Evolutionary conservation across 2,329 filamentous ascomycete genomes (phyloP), one percentile per base, ranked within the genome.

Genomic region (Capronia coronata): DNA sequence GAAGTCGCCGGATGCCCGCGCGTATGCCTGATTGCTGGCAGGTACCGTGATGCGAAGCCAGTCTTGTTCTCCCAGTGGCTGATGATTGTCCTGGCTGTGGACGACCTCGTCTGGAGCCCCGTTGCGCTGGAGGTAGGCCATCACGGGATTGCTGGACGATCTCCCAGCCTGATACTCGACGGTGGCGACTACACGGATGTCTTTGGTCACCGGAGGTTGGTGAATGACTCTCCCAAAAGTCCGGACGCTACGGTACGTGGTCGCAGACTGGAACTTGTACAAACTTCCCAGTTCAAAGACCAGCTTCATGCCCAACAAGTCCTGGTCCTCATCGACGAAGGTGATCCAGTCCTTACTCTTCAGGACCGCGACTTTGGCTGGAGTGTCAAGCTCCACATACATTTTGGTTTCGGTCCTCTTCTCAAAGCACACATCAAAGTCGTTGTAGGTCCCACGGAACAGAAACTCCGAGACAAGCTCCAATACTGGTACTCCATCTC

Each of bases 391-490:
- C n/a, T n/a, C n/a, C 85, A 40, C 93, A 91, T 34, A 98, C 83
- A 62, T 98, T 93, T 73, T 93, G 1, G 87, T 94, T 73, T 98
- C 93, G 5, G 83, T 80, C 79, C 96, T 97, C 66, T 93, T 86
- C 73, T 97, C 90, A 82, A 98, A 98, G 5, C 93, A 98, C 73
- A 95, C 97, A 72, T 96, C 86, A 62, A 82, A 98, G 68, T 98
- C 94, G 48, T 79, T 86, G 72, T 98, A 98, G 23, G 78, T 77
- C 49, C 93, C 93, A 43, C 94, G 85, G 76, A 98, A 98, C 63
- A 98, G 70, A 78, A 98, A 98, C 69, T 98, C 93, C 55, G 89
- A 96, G 10, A 90, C 96, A 22, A 98, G 93, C 66, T 98, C 89
- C 93, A 98, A 98, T 56, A 98, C 88, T 3, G 89, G 77, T 67